Conservation (phyloP, 164 flowering plant genomes). For the Berberis vulgaris region DNA sequence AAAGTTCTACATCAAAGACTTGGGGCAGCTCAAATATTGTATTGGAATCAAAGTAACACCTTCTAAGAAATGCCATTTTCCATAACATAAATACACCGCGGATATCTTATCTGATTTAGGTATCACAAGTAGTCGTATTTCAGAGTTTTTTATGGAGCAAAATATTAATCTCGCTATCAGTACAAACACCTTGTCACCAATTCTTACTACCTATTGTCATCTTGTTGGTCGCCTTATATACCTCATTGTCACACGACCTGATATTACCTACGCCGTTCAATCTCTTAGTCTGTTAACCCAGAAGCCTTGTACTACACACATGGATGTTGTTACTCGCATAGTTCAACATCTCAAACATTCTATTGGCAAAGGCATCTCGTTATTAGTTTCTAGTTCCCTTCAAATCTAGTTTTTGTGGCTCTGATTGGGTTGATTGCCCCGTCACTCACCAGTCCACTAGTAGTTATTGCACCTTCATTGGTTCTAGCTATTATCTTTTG, state of each 20-base stretch:
- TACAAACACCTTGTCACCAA: background rate
- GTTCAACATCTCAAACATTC: background rate
- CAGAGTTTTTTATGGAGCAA: background rate
- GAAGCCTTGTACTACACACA: background rate
- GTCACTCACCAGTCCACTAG: background rate
- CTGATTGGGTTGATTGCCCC: background rate
- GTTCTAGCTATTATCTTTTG: background rate
- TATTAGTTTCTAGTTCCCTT: background rate
- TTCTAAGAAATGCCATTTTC: background rate
- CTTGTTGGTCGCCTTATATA: background rate
- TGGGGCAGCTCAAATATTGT: background rate
- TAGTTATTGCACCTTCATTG: background rate
- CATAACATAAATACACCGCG: background rate
- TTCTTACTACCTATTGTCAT: background rate
- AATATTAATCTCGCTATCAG: background rate
- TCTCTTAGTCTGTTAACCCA: background rate
- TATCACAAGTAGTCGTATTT: background rate
- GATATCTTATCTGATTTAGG: background rate
- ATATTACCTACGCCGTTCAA: background rate
- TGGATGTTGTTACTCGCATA: background rate
- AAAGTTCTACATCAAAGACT: background rate
- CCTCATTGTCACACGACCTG: background rate
- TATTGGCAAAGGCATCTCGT: background rate
- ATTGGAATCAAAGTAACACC: too few relatives aligned
- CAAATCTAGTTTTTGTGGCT: background rate